These are phyloP conservation scores for Rhododendron mucronatum DNA, from an alignment of 148 eudicot genomes.

Conservation along the genomic window DNA sequence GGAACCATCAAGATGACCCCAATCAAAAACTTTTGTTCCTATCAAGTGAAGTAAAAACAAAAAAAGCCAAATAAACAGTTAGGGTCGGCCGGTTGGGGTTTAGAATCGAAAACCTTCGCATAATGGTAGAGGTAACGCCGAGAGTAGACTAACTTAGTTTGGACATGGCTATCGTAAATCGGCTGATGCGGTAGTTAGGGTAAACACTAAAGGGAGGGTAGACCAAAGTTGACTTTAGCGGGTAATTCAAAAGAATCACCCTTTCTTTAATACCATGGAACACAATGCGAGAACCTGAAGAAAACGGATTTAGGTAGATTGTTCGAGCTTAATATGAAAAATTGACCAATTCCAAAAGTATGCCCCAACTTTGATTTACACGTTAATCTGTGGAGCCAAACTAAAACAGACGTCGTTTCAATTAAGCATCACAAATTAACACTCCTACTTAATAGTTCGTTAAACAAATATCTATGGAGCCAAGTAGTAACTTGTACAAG, in stretches of 20 bases:
- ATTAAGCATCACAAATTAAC: not conserved
- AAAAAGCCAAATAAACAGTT: not conserved
- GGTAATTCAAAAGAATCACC: not conserved
- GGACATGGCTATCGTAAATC: not conserved
- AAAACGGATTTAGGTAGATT: not conserved
- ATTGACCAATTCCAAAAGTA: not conserved
- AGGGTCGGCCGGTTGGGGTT: not conserved
- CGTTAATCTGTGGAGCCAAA: not conserved
- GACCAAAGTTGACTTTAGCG: not conserved
- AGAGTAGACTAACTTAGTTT: not conserved
- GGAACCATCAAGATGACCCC: conserved; percentile 98
- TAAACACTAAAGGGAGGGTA: not conserved
- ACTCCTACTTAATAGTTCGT: not conserved
- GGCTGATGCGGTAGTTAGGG: not conserved
- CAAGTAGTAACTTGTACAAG: not conserved
- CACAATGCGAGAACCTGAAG: not conserved
- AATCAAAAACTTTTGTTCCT: conserved; percentile 98
- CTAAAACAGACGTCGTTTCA: not conserved
- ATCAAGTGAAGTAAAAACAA: conserved; percentile 19
- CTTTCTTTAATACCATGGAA: not conserved
- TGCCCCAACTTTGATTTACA: not conserved
- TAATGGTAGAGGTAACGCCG: not conserved
- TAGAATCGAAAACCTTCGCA: not conserved
- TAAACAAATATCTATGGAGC: not conserved
- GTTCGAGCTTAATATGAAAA: not conserved